Evolutionary conservation across 1,284 basidiomycete genomes (phyloP), one percentile per base, ranked within the genome.

Genomic region (Ustilago hordei): DNA sequence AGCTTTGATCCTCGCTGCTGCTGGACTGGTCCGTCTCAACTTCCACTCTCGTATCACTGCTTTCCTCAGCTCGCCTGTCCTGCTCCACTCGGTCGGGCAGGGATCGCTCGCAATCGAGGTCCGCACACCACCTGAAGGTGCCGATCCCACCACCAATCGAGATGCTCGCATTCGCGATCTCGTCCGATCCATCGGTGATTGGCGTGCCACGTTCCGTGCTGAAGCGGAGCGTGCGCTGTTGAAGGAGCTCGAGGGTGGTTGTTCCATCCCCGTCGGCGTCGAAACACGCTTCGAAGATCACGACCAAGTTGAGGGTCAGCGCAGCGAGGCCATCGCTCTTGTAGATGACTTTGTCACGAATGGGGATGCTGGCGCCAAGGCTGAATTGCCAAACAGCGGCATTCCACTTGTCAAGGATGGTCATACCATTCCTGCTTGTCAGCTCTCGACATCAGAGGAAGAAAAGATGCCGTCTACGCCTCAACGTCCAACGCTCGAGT

Each of bases 261-360:
- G 97, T 87, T 95, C 93, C 69, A 95, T 99, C 1, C 97, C 96
- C 0, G 95, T 98, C n/a, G 95, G 96, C 17, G 92, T 94, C 36
- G 89, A 90, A 66, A 92, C 91, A 64, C 77, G 56, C 77, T 84
- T 85, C 50, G 76, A 79, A 11, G 84, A 85, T 57, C 81, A 86
- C 61, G 75, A 72, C 8, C 68, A 69, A 47, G 62, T 82, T 31
- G 84, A 85, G 45, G 81, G 78, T 5, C 55, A 60, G 60, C 63
- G 80, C n/a, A 76, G 76, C 58, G 84, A 85, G 64, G 73, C 73
- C 2, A 52, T 77, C 7, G 67, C 66, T 17, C 60, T 78, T 8
- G 73, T 80, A 17, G 77, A 79, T 31, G 59, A 74, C 43, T 71
- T 75, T 57, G 57, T 75, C 19, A 72, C 66, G 19, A 60, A 75